Conservation (phyloP, 2,329 filamentous ascomycete genomes). For the Penicillium expansum region DNA sequence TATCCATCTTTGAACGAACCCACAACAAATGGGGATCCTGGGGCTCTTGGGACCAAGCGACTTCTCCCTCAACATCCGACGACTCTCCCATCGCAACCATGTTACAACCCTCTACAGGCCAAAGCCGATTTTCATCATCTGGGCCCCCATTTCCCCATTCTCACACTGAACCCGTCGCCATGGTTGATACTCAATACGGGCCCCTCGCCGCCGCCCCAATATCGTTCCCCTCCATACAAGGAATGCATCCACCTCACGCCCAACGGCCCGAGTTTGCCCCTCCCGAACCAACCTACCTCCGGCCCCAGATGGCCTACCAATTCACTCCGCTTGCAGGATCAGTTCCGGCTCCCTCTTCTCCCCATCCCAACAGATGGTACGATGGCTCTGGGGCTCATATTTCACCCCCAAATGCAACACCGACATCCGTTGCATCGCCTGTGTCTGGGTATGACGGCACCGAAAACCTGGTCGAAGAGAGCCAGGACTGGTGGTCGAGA, state of each 20-base stretch:
- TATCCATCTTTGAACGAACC: conserved; percentile 69
- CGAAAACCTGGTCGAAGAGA: conserved; percentile 60
- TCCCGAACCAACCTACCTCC: conserved; percentile 36
- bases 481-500: conserved; percentile 63
- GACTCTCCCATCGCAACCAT: conserved; percentile 23
- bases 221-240: conserved; percentile 21
- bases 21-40: conserved; percentile 77
- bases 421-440: conserved; percentile 33
- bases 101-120: conserved; percentile 18
- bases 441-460: conserved; percentile 58
- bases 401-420: conserved; percentile 20
- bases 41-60: conserved; percentile 45
- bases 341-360: conserved; percentile 15
- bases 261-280: conserved; percentile 23
- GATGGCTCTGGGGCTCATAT: conserved; percentile 8
- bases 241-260: conserved; percentile 19
- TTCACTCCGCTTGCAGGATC: conserved; percentile 11
- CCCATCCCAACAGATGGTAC: conserved; percentile 34
- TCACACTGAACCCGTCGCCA: conserved; percentile 9
- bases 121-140: conserved; percentile 19
- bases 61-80: conserved; percentile 31
- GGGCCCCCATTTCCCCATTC: not conserved
- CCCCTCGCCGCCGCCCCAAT: conserved; percentile 11
- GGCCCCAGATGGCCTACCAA: conserved; percentile 24
- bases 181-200: conserved; percentile 18